Conservation (phyloP, 257 asterid genomes). For the Ehretia macrophylla region DNA sequence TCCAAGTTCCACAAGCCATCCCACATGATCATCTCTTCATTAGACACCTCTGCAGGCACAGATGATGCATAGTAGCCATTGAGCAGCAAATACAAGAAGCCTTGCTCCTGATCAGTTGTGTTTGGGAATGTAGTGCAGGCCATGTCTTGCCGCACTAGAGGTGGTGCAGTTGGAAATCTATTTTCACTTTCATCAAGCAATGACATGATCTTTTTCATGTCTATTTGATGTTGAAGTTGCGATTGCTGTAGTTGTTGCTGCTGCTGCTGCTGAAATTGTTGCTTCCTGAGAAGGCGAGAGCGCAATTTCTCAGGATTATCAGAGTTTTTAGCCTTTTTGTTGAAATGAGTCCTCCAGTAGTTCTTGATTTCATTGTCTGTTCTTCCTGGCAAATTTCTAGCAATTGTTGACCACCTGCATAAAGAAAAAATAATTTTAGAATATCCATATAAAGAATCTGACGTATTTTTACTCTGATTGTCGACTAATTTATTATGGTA, state of each 20-base stretch:
- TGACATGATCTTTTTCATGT: slow-evolving; percentile 39
- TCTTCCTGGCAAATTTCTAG: slow-evolving; percentile 78
- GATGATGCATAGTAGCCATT: not conserved
- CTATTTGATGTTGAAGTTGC: slow-evolving; percentile 31
- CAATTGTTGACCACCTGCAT: slow-evolving; percentile 81
- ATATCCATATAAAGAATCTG: too few relatives aligned
- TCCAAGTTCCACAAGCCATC: slow-evolving; percentile 4
- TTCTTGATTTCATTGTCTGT: slow-evolving; percentile 82
- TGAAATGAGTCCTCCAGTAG: slow-evolving; percentile 88
- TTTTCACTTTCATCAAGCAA: slow-evolving; percentile 35
- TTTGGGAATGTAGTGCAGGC: not conserved
- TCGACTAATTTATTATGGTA: too few relatives aligned
- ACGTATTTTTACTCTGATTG: too few relatives aligned
- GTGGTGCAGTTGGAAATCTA: slow-evolving; percentile 1
- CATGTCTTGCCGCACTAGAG: not conserved
- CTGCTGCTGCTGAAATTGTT: slow-evolving; percentile 56
- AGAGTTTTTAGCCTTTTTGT: slow-evolving; percentile 43
- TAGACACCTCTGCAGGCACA: not conserved
- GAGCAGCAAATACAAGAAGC: not conserved
- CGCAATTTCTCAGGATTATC: slow-evolving; percentile 34
- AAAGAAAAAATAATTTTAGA: too few relatives aligned
- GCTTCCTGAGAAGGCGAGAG: slow-evolving; percentile 48
- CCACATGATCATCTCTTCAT: slow-evolving; percentile 1
- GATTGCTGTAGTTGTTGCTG: slow-evolving; percentile 5
- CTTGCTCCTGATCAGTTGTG: not conserved